A percentile compares a stretch with the other conserved stretches of the same genome.
Evolutionary conservation across 495 filamentous ascomycete species (phyloP).

Genomic region (Durotheca rogersii): DNA sequence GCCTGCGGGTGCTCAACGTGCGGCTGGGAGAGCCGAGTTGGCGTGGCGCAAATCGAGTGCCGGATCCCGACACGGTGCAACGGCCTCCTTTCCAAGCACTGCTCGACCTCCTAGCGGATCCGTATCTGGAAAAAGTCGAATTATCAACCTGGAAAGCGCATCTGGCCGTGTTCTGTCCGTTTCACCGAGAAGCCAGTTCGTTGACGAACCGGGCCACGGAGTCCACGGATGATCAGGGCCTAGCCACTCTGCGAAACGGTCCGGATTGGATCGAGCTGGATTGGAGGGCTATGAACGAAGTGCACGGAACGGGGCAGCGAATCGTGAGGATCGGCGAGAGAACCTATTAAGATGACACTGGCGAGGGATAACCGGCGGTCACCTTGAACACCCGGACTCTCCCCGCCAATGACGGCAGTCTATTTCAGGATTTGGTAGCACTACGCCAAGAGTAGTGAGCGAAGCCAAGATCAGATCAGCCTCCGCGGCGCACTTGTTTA

Average conservation of each 20-base stretch:
- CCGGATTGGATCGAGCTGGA: constrained; percentile 31
- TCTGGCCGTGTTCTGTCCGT: constrained; percentile 32
- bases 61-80: constrained; percentile 22
- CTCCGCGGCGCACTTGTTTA: background rate
- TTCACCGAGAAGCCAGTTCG: constrained; percentile 20
- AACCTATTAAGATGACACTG: constrained; percentile 9
- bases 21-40: constrained; percentile 22
- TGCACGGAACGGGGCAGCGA: constrained; percentile 12
- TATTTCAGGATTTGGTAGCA: background rate
- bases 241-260: constrained; percentile 23
- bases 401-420: background rate
- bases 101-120: constrained; percentile 35
- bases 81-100: constrained; percentile 33
- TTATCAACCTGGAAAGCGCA: constrained; percentile 31
- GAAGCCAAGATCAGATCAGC: background rate
- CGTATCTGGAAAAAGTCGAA: constrained; percentile 30
- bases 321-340: constrained; percentile 28
- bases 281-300: constrained; percentile 28
- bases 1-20: constrained; percentile 29
- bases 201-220: constrained; percentile 17
- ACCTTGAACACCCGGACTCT: background rate
- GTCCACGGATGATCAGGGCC: constrained; percentile 18
- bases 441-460: background rate
- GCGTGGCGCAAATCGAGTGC: constrained; percentile 9
- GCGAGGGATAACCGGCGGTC: background rate